phyloP scores from a whole-genome alignment of 2,329 filamentous ascomycete species.

The Calonectria hawksworthii region DNA sequence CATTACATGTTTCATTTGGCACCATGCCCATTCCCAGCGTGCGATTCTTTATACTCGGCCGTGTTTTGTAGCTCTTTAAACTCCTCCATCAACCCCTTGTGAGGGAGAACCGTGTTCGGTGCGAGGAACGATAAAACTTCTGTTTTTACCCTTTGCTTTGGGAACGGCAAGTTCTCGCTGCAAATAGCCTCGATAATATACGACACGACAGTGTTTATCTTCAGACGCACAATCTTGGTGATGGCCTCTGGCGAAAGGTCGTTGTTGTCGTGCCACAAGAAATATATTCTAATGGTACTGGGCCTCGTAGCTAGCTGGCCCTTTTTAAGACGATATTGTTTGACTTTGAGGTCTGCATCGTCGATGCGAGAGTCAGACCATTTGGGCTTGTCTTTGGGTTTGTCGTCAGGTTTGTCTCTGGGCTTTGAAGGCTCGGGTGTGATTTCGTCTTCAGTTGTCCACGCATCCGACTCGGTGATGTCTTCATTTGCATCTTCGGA shows the following conservation, averaged over 20 bases:
- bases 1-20: neutral
- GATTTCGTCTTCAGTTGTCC: neutral
- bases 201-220: slow-evolving; percentile 65
- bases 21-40: neutral
- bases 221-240: slow-evolving; percentile 69
- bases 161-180: slow-evolving; percentile 64
- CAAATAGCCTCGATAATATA: slow-evolving; percentile 72
- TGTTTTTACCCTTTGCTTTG: slow-evolving; percentile 58
- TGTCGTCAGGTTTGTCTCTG: slow-evolving; percentile 16
- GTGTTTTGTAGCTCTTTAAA: slow-evolving; percentile 9
- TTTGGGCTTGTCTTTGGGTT: neutral
- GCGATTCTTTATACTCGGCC: neutral
- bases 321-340: slow-evolving; percentile 53
- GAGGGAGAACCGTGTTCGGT: slow-evolving; percentile 23
- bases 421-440: slow-evolving; percentile 32
- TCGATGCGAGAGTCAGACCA: slow-evolving; percentile 56
- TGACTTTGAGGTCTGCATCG: slow-evolving; percentile 57
- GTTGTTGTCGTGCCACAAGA: slow-evolving; percentile 71
- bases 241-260: slow-evolving; percentile 63
- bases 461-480: neutral
- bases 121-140: slow-evolving; percentile 59
- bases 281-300: slow-evolving; percentile 69
- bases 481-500: slow-evolving; percentile 20
- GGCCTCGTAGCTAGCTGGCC: slow-evolving; percentile 40
- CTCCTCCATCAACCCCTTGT: slow-evolving; percentile 41